Percentiles rank a stretch among this genome's conserved stretches.
Conservation (phyloP, 257 asterid genomes). For the Galeopsis tetrahit region DNA sequence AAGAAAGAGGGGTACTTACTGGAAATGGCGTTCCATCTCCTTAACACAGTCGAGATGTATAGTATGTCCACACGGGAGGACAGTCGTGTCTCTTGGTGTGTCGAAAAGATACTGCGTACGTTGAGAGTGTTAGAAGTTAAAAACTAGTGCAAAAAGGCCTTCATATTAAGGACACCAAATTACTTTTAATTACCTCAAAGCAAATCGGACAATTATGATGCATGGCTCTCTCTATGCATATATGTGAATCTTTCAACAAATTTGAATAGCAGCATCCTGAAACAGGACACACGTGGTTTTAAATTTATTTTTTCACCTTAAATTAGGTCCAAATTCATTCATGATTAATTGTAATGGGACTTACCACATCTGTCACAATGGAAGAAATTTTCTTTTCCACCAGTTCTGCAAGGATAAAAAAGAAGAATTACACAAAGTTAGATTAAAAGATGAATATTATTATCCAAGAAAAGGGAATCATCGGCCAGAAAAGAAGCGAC, state of each 20-base stretch:
- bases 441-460: conserved; percentile 21
- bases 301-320: neutral
- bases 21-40: conserved; percentile 66
- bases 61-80: conserved; percentile 66
- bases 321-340: neutral
- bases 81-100: conserved; percentile 57
- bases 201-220: conserved; percentile 80
- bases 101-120: conserved; percentile 67
- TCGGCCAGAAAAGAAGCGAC: conserved; percentile 6
- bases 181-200: conserved; percentile 61
- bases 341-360: neutral
- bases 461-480: conserved; percentile 22
- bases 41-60: conserved; percentile 65
- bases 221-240: conserved; percentile 76
- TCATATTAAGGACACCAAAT: neutral
- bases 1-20: conserved; percentile 36
- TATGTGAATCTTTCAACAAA: conserved; percentile 60
- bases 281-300: conserved; percentile 1
- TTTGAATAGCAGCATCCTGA: conserved; percentile 77
- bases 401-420: conserved; percentile 55
- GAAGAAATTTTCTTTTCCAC: conserved; percentile 73
- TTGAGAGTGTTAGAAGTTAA: neutral
- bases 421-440: conserved; percentile 15
- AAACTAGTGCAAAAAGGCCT: neutral
- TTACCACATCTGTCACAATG: conserved; percentile 78